These are phyloP conservation scores for Parmelia sp. DNA, from an alignment of 495 filamentous ascomycete genomes.

Conservation along the genomic window DNA sequence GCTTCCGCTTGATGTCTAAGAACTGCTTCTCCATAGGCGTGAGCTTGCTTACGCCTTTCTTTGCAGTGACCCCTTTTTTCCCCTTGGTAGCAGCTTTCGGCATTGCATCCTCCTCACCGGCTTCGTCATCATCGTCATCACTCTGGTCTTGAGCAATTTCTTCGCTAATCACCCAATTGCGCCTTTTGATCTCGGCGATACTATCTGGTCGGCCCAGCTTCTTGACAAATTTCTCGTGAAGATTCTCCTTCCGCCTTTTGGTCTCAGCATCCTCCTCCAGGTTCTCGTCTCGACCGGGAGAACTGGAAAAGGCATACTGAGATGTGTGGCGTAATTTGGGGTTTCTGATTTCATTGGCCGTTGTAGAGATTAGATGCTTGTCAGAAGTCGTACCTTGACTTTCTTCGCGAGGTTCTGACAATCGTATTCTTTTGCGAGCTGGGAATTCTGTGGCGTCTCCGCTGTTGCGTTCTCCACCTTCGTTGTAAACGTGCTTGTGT, in stretches of 20 bases:
- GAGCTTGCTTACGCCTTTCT: conserved; percentile 66
- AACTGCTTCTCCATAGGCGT: conserved; percentile 94
- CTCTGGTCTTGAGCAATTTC: conserved; percentile 44
- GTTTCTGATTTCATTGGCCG: conserved; percentile 25
- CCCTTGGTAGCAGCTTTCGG: conserved; percentile 42
- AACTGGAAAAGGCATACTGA: conserved; percentile 45
- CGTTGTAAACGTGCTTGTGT: conserved; percentile 18
- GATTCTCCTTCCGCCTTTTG: conserved; percentile 44
- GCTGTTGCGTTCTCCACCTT: not conserved
- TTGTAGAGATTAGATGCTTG: conserved; percentile 10
- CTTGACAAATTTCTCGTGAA: conserved; percentile 84
- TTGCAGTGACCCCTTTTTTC: conserved; percentile 51
- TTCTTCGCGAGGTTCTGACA: conserved; percentile 14
- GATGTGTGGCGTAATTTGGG: conserved; percentile 35
- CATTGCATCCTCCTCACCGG: conserved; percentile 48
- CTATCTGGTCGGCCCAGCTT: conserved; percentile 82
- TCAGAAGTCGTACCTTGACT: conserved; percentile 1
- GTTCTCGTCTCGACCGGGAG: conserved; percentile 28
- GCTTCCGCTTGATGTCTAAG: conserved; percentile 84
- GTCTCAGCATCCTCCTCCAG: conserved; percentile 45
- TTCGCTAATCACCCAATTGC: conserved; percentile 47
- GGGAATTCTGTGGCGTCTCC: not conserved
- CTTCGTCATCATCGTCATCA: conserved; percentile 50
- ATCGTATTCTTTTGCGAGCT: conserved; percentile 15
- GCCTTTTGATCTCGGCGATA: conserved; percentile 59